Conservation (phyloP, 352 stramenopile species). For the Nothophytophthora sp. region DNA sequence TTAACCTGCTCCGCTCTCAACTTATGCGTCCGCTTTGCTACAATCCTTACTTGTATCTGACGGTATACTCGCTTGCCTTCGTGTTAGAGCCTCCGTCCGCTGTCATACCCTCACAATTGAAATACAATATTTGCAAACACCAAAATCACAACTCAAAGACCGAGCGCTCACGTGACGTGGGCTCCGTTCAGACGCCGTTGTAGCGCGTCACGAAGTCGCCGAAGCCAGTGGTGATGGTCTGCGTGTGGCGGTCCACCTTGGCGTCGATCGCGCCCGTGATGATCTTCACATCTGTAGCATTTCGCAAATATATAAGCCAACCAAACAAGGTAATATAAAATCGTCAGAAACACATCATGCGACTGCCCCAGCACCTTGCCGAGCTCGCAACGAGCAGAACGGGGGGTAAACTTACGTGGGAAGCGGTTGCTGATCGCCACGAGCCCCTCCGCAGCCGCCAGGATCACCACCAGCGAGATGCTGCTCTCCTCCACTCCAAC, state of each 20-base stretch:
- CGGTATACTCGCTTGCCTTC: no score
- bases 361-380: no score
- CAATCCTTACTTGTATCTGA: no score
- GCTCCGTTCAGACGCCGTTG: conserved; percentile 12
- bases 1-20: no score
- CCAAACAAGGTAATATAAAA: background rate
- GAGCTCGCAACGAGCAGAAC: background rate
- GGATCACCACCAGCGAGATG: conserved; percentile 48
- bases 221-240: conserved; percentile 33
- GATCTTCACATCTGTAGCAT: conserved; percentile 31
- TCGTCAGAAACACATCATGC: background rate
- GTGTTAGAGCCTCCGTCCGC: no score
- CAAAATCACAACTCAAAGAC: no score
- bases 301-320: background rate
- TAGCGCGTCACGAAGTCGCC: conserved; percentile 51
- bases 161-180: background rate
- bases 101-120: no score
- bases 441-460: conserved; percentile 31
- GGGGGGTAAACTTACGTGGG: conserved; percentile 27
- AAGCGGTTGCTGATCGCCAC: conserved; percentile 31
- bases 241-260: conserved; percentile 19
- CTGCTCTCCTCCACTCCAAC: conserved; percentile 23
- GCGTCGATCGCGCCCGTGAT: conserved; percentile 36
- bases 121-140: no score
- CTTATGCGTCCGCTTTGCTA: no score